A percentile compares a stretch with the other conserved stretches of the same genome.
Evolutionary conservation across 495 filamentous ascomycete species (phyloP).

Genomic region (Aspergillus ostianus): DNA sequence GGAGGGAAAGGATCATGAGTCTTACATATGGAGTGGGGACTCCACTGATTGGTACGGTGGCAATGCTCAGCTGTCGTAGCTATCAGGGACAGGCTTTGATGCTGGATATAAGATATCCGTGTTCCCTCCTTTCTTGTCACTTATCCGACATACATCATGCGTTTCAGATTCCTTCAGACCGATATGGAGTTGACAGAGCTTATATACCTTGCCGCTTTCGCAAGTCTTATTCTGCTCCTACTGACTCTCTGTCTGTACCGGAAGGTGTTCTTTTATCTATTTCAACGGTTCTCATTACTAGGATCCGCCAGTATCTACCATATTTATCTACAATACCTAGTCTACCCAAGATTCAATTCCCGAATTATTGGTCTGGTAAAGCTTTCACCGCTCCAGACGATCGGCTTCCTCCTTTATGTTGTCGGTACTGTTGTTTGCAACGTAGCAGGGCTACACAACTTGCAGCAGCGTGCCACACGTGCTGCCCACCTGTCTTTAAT

Average conservation of each 20-base stretch:
- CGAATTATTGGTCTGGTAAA: background rate
- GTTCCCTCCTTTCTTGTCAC: background rate
- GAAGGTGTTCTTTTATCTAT: background rate
- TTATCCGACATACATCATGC: background rate
- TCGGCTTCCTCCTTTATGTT: conserved; percentile 9
- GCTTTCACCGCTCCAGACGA: conserved; percentile 5
- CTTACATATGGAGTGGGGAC: background rate
- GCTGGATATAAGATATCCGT: background rate
- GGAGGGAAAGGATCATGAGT: background rate
- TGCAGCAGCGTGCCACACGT: conserved; percentile 6
- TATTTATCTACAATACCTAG: conserved; percentile 5
- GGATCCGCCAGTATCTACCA: conserved; percentile 2
- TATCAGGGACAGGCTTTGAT: background rate
- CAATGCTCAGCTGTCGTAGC: background rate
- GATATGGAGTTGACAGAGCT: background rate
- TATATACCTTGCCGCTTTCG: background rate
- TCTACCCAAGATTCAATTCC: conserved; percentile 6
- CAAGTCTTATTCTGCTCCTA: background rate
- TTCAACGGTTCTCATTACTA: background rate
- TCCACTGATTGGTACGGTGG: background rate
- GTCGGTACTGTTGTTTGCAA: conserved; percentile 13
- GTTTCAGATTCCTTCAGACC: background rate
- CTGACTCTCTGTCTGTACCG: background rate
- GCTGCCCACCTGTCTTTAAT: conserved; percentile 17
- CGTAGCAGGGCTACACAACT: conserved; percentile 5